These are phyloP conservation scores for Boletus insuetus DNA, from an alignment of 768 basidiomycete species.

Conservation along the genomic window DNA sequence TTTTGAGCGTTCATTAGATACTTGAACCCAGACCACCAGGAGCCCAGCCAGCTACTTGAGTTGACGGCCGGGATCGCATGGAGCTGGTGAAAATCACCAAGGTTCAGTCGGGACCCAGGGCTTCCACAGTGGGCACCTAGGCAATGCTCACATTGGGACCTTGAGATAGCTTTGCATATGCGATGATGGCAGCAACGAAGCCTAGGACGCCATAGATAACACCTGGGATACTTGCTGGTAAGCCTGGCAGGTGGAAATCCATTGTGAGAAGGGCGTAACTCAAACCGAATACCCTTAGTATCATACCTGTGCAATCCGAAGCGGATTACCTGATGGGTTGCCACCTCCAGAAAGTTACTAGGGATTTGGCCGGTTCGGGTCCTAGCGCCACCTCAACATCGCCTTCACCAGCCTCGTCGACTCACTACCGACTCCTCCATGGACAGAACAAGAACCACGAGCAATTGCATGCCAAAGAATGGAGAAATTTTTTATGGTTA, in stretches of 20 bases:
- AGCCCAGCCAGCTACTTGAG: background rate
- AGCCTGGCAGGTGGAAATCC: background rate
- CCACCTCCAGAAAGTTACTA: too few relatives aligned
- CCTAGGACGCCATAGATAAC: background rate
- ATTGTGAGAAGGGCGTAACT: background rate
- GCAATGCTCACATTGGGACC: background rate
- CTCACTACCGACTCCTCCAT: too few relatives aligned
- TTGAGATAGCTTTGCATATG: background rate
- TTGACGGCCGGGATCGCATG: background rate
- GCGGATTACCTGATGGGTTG: too few relatives aligned
- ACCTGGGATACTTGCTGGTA: background rate
- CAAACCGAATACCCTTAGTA: too few relatives aligned
- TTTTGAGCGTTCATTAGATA: background rate
- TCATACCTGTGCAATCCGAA: too few relatives aligned
- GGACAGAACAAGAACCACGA: too few relatives aligned
- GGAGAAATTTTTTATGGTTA: too few relatives aligned
- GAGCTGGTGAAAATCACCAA: background rate
- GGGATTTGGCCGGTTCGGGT: too few relatives aligned
- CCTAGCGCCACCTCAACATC: too few relatives aligned
- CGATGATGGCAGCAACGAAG: background rate
- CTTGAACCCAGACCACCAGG: background rate
- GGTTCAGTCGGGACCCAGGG: too few relatives aligned
- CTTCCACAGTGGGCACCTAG: background rate
- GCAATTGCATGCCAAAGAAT: too few relatives aligned
- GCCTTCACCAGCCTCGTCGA: too few relatives aligned